Evolutionary conservation across 768 basidiomycete species (phyloP).

Genomic region (Coprinellus micaceus): DNA sequence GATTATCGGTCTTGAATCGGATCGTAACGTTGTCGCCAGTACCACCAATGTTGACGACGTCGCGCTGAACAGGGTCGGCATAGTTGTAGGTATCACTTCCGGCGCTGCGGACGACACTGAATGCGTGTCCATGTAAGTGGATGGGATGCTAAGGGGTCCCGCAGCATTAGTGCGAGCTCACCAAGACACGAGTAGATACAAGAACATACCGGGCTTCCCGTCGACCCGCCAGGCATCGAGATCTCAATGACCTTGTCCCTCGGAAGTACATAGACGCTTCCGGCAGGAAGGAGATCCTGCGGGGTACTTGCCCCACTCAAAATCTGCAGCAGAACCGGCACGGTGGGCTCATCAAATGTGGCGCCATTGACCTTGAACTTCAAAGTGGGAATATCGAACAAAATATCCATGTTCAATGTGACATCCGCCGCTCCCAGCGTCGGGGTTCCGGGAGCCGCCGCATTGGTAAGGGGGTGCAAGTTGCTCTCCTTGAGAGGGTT

Average conservation of each 20-base stretch:
- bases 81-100: slow-evolving; percentile 36
- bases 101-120: slow-evolving; percentile 39
- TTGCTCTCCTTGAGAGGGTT: slow-evolving; percentile 35
- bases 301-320: slow-evolving; percentile 35
- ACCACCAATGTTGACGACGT: slow-evolving; percentile 32
- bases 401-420: slow-evolving; percentile 30
- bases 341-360: slow-evolving; percentile 31
- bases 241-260: slow-evolving; percentile 18
- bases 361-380: slow-evolving; percentile 32
- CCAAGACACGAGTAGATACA: neutral
- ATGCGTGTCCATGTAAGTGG: slow-evolving; percentile 44
- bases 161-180: neutral
- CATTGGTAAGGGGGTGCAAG: slow-evolving; percentile 29
- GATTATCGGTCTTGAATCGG: slow-evolving; percentile 48
- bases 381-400: slow-evolving; percentile 18
- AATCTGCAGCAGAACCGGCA: slow-evolving; percentile 45
- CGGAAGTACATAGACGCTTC: slow-evolving; percentile 32
- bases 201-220: slow-evolving; percentile 6
- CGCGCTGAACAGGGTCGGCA: slow-evolving; percentile 35
- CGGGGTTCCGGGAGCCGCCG: slow-evolving; percentile 33
- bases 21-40: slow-evolving; percentile 39
- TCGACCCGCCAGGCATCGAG: slow-evolving; percentile 31
- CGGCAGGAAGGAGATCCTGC: slow-evolving; percentile 25
- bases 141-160: slow-evolving; percentile 32
- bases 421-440: slow-evolving; percentile 39